These are phyloP conservation scores for Sinapis alba DNA, from an alignment of 441 rosid species.

Conservation along the genomic window DNA sequence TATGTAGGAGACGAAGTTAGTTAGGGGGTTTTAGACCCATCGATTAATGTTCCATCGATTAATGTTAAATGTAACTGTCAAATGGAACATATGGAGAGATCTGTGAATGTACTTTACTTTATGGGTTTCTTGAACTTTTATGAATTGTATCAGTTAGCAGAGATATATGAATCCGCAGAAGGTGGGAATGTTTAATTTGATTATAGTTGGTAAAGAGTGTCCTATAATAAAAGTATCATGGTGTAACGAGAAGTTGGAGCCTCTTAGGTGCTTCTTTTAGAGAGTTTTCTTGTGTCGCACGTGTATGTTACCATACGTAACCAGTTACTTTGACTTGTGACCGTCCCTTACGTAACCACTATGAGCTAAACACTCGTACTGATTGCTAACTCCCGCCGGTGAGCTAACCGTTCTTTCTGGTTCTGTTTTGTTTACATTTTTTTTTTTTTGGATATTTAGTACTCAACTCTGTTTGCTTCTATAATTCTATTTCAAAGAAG, in stretches of 20 bases:
- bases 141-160: constrained; percentile 25
- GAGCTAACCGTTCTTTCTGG: background rate
- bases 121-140: constrained; percentile 1
- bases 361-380: background rate
- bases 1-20: constrained; percentile 32
- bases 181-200: constrained; percentile 12
- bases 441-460: background rate
- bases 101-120: constrained; percentile 30
- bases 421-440: background rate
- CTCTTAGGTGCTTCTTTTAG: background rate
- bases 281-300: background rate
- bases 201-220: constrained; percentile 3
- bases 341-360: background rate
- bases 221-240: background rate
- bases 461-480: too few relatives aligned
- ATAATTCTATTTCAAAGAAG: too few relatives aligned
- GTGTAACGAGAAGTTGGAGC: background rate
- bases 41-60: constrained; percentile 22
- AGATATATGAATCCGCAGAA: constrained; percentile 18
- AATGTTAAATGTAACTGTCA: constrained; percentile 25
- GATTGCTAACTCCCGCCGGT: background rate
- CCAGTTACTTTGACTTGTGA: background rate
- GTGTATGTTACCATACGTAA: background rate
- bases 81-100: constrained; percentile 31
- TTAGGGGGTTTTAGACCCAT: constrained; percentile 39